Percentiles rank a stretch among this genome's conserved stretches.
Conservation (phyloP, 2,329 filamentous ascomycete genomes). For the Coniochaeta sp. region DNA sequence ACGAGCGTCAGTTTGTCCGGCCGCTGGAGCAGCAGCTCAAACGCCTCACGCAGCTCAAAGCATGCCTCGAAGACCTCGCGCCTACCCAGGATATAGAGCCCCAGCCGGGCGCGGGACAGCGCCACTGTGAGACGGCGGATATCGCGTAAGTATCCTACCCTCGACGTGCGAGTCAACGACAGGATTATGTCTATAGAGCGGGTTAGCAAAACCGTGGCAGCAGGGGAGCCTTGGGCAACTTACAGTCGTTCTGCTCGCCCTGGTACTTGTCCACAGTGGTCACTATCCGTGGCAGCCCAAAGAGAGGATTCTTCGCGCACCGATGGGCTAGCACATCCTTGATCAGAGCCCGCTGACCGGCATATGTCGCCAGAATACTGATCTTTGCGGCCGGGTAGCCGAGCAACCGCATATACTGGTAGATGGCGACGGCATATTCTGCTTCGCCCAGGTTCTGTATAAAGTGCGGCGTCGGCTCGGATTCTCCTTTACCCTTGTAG, state of each 20-base stretch:
- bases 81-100: constrained; percentile 86
- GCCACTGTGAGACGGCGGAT: constrained; percentile 91
- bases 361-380: constrained; percentile 86
- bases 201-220: not conserved
- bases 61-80: constrained; percentile 82
- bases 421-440: constrained; percentile 92
- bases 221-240: constrained; percentile 30
- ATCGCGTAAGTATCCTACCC: constrained; percentile 88
- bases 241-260: constrained; percentile 98
- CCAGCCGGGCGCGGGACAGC: constrained; percentile 82
- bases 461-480: constrained; percentile 87
- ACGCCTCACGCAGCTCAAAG: constrained; percentile 80
- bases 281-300: constrained; percentile 82
- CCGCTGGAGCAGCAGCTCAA: constrained; percentile 68
- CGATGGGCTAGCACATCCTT: constrained; percentile 78
- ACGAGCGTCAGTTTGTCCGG: constrained; percentile 75
- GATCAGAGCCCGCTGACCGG: constrained; percentile 82
- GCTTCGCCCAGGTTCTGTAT: constrained; percentile 95
- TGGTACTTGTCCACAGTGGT: constrained; percentile 98
- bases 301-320: constrained; percentile 75
- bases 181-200: constrained; percentile 70
- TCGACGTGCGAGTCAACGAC: constrained; percentile 80
- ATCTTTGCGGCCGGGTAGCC: constrained; percentile 83
- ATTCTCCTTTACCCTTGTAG: constrained; percentile 85
- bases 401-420: constrained; percentile 93